These are phyloP conservation scores for Linum tenue DNA, from an alignment of 345 rosid species.

Conservation along the genomic window DNA sequence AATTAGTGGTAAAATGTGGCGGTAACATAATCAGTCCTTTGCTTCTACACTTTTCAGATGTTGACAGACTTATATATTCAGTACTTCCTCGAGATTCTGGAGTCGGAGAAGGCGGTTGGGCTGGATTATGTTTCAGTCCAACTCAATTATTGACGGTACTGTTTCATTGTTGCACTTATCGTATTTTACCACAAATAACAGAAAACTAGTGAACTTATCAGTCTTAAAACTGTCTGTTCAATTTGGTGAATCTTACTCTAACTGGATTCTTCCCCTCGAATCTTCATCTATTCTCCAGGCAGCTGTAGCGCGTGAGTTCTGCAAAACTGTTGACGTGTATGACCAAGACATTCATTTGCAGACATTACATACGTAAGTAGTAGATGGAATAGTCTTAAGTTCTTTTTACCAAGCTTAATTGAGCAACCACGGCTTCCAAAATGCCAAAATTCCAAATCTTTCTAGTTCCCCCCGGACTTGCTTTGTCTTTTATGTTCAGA, in stretches of 20 bases:
- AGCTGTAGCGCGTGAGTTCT: constrained; percentile 55
- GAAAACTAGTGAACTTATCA: background rate
- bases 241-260: background rate
- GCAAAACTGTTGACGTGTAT: constrained; percentile 52
- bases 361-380: constrained; percentile 46
- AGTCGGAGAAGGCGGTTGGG: constrained; percentile 69
- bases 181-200: too few relatives aligned
- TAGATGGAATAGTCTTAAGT: background rate
- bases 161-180: background rate
- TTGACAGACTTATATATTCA: constrained; percentile 43
- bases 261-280: constrained; percentile 2
- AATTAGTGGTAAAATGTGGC: background rate
- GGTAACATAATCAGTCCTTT: constrained; percentile 13
- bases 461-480: background rate
- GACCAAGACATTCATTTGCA: constrained; percentile 66
- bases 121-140: constrained; percentile 68
- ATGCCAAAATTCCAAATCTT: too few relatives aligned
- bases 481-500: background rate
- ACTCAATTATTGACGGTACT: constrained; percentile 53
- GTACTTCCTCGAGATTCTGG: constrained; percentile 57
- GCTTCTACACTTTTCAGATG: constrained; percentile 34
- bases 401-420: background rate
- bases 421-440: background rate
- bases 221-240: background rate
- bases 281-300: constrained; percentile 28